These are phyloP conservation scores for Salix suchowensis DNA, from an alignment of 345 rosid species.

Conservation along the genomic window DNA sequence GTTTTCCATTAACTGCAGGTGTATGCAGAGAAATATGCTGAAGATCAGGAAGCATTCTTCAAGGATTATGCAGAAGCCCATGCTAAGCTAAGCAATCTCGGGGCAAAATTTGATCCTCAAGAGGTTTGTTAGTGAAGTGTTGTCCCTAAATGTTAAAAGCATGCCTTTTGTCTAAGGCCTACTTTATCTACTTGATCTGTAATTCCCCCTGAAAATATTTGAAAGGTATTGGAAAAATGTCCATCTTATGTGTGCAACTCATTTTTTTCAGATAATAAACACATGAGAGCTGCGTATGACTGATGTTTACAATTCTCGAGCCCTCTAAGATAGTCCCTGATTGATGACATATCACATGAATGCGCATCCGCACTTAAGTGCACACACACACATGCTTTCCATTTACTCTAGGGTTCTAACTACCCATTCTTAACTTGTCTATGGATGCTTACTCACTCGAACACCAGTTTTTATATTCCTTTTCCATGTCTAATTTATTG, in stretches of 20 bases:
- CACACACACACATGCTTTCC: not conserved
- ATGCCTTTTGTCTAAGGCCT: not conserved
- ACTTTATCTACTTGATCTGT: not conserved
- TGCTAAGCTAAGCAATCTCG: slow-evolving; percentile 88
- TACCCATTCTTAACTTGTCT: not conserved
- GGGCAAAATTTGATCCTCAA: slow-evolving; percentile 90
- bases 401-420: not conserved
- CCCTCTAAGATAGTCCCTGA: not conserved
- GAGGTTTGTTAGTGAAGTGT: slow-evolving; percentile 51
- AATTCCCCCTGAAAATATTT: not conserved
- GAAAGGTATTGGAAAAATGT: not conserved
- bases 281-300: not conserved
- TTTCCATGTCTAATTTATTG: not conserved
- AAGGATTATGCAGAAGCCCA: slow-evolving; percentile 97
- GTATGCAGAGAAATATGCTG: slow-evolving; percentile 87
- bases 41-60: slow-evolving; percentile 76
- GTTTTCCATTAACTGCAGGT: slow-evolving; percentile 39
- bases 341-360: not conserved
- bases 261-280: not conserved
- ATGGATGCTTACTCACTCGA: not conserved
- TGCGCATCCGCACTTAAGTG: not conserved
- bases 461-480: not conserved
- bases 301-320: not conserved
- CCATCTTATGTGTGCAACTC: not conserved
- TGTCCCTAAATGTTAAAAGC: not conserved